Evolutionary conservation across 257 asterid species (phyloP).

Genomic region (Pogostemon cablin): DNA sequence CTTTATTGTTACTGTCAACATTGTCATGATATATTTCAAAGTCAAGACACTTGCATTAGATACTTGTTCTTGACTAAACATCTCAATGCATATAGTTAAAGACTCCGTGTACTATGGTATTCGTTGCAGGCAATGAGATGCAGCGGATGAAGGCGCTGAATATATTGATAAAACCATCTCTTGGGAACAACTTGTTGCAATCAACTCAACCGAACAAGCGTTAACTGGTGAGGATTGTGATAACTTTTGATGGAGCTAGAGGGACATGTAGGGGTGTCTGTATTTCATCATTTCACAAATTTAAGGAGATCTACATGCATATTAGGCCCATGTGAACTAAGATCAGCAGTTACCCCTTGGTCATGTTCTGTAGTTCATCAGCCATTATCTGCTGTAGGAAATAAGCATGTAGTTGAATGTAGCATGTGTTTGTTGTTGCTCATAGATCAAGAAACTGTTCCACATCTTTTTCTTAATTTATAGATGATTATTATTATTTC

Average conservation of each 20-base stretch:
- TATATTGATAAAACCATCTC: constrained; percentile 58
- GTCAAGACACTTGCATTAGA: background rate
- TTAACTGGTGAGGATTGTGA: constrained; percentile 22
- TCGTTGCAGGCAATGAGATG: constrained; percentile 75
- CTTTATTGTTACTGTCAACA: background rate
- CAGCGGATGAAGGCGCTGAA: constrained; percentile 62
- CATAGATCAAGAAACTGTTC: constrained; percentile 26
- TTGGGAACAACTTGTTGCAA: constrained; percentile 33
- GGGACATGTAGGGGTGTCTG: constrained; percentile 17
- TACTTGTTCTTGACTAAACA: background rate
- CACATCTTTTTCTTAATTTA: background rate
- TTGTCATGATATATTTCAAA: background rate
- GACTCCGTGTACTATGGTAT: constrained; percentile 3
- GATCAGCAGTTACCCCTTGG: constrained; percentile 29
- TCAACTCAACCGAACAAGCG: constrained; percentile 50
- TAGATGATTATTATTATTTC: background rate
- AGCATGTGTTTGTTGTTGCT: constrained; percentile 31
- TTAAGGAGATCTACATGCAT: constrained; percentile 27
- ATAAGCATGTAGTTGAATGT: constrained; percentile 38
- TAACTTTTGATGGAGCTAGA: constrained; percentile 12
- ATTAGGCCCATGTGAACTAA: constrained; percentile 29
- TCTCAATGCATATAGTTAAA: constrained; percentile 1
- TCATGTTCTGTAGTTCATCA: constrained; percentile 29
- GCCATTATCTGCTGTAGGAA: constrained; percentile 31
- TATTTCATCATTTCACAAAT: constrained; percentile 9